Percentiles rank a stretch among this genome's conserved stretches.
phyloP scores from a whole-genome alignment of 257 asterid species.

The Rhazya stricta region DNA sequence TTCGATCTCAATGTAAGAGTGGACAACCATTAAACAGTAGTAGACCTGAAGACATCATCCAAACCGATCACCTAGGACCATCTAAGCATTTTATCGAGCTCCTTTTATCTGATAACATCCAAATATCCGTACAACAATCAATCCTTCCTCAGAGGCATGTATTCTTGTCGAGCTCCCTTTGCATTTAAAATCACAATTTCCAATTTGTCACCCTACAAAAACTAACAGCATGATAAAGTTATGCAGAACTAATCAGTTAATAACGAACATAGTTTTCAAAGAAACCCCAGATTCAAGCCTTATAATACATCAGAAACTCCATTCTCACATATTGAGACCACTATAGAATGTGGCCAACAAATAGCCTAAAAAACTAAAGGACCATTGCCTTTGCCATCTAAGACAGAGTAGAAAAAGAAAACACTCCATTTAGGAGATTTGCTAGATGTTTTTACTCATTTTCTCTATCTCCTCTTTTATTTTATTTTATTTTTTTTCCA shows the following conservation, averaged over 20 bases:
- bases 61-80: not conserved
- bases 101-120: not conserved
- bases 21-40: not conserved
- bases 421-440: too few relatives aligned
- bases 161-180: conserved; percentile 54
- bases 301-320: not conserved
- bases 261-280: not conserved
- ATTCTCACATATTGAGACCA: not conserved
- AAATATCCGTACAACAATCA: conserved; percentile 21
- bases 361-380: too few relatives aligned
- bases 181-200: conserved; percentile 61
- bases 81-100: not conserved
- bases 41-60: not conserved
- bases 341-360: too few relatives aligned
- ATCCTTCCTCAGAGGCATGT: conserved; percentile 66
- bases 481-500: too few relatives aligned
- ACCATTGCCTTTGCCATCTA: too few relatives aligned
- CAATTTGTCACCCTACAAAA: conserved; percentile 69
- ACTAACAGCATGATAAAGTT: not conserved
- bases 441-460: too few relatives aligned
- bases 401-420: too few relatives aligned
- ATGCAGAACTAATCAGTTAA: not conserved
- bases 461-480: too few relatives aligned
- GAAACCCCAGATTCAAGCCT: not conserved
- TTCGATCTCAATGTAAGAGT: not conserved